Conservation (phyloP, 2,329 filamentous ascomycete species). For the Sporothrix phasma region DNA sequence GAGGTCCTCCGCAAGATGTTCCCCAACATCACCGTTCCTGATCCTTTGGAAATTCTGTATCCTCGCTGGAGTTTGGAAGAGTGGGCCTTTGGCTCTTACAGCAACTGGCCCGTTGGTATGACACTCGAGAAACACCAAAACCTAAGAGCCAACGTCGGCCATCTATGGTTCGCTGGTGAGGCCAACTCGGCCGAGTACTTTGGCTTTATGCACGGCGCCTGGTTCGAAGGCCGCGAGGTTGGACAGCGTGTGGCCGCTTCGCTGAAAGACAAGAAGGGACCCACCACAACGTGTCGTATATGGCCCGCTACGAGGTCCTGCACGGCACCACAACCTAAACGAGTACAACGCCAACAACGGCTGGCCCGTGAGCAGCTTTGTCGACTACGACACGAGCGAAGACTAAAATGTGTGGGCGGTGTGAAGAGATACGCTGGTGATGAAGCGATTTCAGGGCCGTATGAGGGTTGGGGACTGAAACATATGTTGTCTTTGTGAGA, state of each 20-base stretch:
- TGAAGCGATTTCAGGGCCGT: too few species aligned
- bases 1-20: slow-evolving; percentile 6
- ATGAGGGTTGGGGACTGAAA: too few species aligned
- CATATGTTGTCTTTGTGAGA: too few species aligned
- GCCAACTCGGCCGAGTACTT: slow-evolving; percentile 11
- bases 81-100: slow-evolving; percentile 8
- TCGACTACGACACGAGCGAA: neutral
- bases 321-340: neutral
- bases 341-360: slow-evolving; percentile 8
- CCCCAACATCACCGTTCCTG: slow-evolving; percentile 1
- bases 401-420: neutral
- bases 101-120: slow-evolving; percentile 12
- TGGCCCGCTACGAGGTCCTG: slow-evolving; percentile 4
- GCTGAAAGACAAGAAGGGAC: neutral
- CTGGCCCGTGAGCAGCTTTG: slow-evolving; percentile 7
- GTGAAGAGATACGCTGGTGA: neutral
- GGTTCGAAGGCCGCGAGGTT: slow-evolving; percentile 1
- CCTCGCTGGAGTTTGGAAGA: slow-evolving; percentile 3
- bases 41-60: neutral
- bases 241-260: neutral
- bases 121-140: slow-evolving; percentile 10
- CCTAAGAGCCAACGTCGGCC: slow-evolving; percentile 3
- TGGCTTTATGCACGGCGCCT: slow-evolving; percentile 10
- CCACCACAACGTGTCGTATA: neutral
- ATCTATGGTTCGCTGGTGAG: slow-evolving; percentile 11